Conservation (phyloP, 2,329 filamentous ascomycete species). For the Exserohilum rostratum region DNA sequence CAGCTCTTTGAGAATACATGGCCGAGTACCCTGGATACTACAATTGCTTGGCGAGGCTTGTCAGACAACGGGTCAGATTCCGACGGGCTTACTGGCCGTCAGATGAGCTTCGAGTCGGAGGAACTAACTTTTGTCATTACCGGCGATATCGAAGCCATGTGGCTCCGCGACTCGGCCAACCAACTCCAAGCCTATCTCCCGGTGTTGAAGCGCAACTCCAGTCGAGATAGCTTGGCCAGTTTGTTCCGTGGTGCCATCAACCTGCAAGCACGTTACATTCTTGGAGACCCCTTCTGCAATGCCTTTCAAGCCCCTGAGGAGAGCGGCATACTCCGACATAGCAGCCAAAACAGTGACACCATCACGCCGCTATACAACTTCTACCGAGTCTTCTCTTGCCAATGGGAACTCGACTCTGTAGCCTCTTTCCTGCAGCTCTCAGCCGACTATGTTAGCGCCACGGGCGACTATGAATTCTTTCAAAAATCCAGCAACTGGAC, state of each 20-base stretch:
- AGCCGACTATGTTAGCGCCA: constrained; percentile 54
- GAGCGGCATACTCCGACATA: constrained; percentile 49
- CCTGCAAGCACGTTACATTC: constrained; percentile 71
- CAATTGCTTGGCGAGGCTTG: constrained; percentile 69
- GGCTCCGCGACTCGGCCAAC: constrained; percentile 64
- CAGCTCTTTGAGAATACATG: constrained; percentile 72
- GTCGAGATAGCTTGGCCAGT: constrained; percentile 61
- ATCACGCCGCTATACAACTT: constrained; percentile 54
- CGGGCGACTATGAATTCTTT: constrained; percentile 56
- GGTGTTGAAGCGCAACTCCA: constrained; percentile 58
- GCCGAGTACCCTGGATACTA: constrained; percentile 78
- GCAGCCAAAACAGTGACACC: constrained; percentile 47
- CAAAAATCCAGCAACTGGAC: constrained; percentile 53
- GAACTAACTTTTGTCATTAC: constrained; percentile 67
- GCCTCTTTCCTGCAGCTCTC: constrained; percentile 58
- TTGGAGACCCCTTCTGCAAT: constrained; percentile 62
- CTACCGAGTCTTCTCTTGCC: constrained; percentile 57
- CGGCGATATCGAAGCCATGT: constrained; percentile 64
- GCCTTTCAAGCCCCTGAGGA: constrained; percentile 59
- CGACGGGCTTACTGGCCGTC: constrained; percentile 1
- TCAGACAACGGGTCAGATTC: constrained; percentile 52
- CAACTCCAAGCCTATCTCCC: constrained; percentile 73
- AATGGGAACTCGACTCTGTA: constrained; percentile 60
- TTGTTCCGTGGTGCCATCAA: constrained; percentile 75
- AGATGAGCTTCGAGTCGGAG: constrained; percentile 17